These are phyloP conservation scores for Periconia macrospinosa DNA, from an alignment of 2,329 filamentous ascomycete genomes.

Conservation along the genomic window DNA sequence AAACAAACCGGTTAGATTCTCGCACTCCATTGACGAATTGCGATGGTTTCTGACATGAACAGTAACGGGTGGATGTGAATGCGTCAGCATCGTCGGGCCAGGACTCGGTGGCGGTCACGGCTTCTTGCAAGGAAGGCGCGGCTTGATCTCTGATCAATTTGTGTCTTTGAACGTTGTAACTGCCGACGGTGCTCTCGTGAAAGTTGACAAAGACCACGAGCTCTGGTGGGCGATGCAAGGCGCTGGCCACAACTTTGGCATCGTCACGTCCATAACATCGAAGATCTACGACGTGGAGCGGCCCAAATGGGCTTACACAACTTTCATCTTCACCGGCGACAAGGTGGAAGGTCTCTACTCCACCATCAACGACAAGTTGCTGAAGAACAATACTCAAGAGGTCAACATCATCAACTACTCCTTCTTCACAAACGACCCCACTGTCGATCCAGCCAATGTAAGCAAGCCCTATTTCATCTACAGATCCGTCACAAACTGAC, in stretches of 20 bases:
- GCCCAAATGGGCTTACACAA: constrained; percentile 10
- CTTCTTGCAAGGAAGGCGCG: constrained; percentile 12
- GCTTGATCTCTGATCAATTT: constrained; percentile 11
- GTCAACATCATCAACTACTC: constrained; percentile 1
- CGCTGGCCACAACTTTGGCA: constrained; percentile 38
- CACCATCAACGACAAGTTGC: constrained; percentile 7
- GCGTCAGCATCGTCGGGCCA: constrained; percentile 4
- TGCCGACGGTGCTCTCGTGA: constrained; percentile 32
- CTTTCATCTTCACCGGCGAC: constrained; percentile 6
- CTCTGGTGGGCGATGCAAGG: constrained; percentile 45
- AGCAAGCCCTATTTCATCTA: neutral
- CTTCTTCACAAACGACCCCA: neutral
- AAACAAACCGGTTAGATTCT: constrained; percentile 29
- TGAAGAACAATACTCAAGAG: neutral
- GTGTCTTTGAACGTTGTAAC: constrained; percentile 11
- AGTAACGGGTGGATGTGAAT: constrained; percentile 11
- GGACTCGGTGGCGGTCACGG: constrained; percentile 16
- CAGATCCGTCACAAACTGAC: neutral
- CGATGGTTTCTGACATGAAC: neutral
- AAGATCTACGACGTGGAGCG: constrained; percentile 9
- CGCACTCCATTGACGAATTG: too few species aligned
- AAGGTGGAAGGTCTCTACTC: constrained; percentile 9
- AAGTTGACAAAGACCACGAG: constrained; percentile 25
- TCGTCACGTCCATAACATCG: constrained; percentile 25
- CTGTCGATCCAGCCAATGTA: neutral